Conservation (phyloP, 2,329 filamentous ascomycete species). For the Westerdykella aurantiaca region DNA sequence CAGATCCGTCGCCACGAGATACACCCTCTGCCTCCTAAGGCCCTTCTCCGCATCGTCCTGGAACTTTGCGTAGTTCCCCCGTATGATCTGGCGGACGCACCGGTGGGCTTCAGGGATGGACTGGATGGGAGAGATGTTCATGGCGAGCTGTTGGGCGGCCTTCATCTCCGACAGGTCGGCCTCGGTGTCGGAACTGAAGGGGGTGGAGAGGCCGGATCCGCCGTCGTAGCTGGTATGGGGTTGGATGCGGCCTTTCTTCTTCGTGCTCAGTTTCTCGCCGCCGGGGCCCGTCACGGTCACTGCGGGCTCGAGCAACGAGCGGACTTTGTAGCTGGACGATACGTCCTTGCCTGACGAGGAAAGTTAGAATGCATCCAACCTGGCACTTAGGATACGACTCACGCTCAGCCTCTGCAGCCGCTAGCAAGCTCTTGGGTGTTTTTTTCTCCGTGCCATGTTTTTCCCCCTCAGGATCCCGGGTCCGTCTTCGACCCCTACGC, state of each 20-base stretch:
- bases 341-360: slow-evolving; percentile 48
- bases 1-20: slow-evolving; percentile 90
- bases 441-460: slow-evolving; percentile 33
- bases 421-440: slow-evolving; percentile 58
- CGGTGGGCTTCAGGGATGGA: slow-evolving; percentile 71
- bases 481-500: slow-evolving; percentile 36
- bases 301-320: slow-evolving; percentile 62
- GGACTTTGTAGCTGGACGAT: slow-evolving; percentile 52
- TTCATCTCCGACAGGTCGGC: slow-evolving; percentile 79
- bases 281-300: slow-evolving; percentile 60
- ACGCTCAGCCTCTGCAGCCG: slow-evolving; percentile 75
- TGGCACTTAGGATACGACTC: slow-evolving; percentile 30
- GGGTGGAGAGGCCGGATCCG: slow-evolving; percentile 53
- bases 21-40: slow-evolving; percentile 74
- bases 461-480: slow-evolving; percentile 31
- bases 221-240: slow-evolving; percentile 81
- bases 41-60: slow-evolving; percentile 74
- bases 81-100: slow-evolving; percentile 81
- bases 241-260: slow-evolving; percentile 58
- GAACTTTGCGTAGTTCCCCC: slow-evolving; percentile 75
- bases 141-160: slow-evolving; percentile 75
- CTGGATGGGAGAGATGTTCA: slow-evolving; percentile 74
- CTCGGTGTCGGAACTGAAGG: slow-evolving; percentile 79
- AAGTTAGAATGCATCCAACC: slow-evolving; percentile 4
- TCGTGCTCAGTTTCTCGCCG: slow-evolving; percentile 51